Evolutionary conservation across 345 rosid species (phyloP).

Genomic region (Sapria himalayana): DNA sequence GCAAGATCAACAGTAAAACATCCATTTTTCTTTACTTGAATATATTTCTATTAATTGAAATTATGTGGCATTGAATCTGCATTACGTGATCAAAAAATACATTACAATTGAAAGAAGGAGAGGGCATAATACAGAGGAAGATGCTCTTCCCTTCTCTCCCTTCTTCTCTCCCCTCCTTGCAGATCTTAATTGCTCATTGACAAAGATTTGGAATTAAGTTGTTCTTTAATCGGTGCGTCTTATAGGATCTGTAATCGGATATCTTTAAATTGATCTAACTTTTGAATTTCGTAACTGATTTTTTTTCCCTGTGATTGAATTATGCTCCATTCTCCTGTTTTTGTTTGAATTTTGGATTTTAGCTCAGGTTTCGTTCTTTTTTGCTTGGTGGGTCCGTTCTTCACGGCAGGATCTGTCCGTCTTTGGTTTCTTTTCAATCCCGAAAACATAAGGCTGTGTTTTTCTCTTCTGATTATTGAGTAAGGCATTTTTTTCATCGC

Average conservation of each 20-base stretch:
- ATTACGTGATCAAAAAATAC: constrained; percentile 11
- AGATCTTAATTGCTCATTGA: constrained; percentile 38
- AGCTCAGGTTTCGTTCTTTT: constrained; percentile 10
- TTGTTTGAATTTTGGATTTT: constrained; percentile 15
- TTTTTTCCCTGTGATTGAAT: constrained; percentile 7
- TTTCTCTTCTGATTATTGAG: no score
- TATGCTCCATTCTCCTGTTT: constrained; percentile 1
- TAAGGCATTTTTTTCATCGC: no score
- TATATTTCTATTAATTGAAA: constrained; percentile 7
- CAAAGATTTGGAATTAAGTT: constrained; percentile 55
- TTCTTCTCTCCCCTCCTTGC: constrained; percentile 30
- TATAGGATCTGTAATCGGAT: constrained; percentile 20
- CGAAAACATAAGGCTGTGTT: constrained; percentile 8
- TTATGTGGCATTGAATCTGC: constrained; percentile 21
- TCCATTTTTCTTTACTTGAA: not conserved
- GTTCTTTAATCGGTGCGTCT: constrained; percentile 49
- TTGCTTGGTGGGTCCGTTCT: constrained; percentile 14
- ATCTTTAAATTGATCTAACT: constrained; percentile 14
- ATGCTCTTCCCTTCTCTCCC: constrained; percentile 38
- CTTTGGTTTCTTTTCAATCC: constrained; percentile 6
- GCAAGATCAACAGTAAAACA: constrained; percentile 6
- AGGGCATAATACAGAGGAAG: constrained; percentile 30
- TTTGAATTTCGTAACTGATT: constrained; percentile 13
- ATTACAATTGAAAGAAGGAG: constrained; percentile 12
- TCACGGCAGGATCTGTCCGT: constrained; percentile 35